These are phyloP conservation scores for Quercus gilva DNA, from an alignment of 306 rosid species.

Conservation along the genomic window DNA sequence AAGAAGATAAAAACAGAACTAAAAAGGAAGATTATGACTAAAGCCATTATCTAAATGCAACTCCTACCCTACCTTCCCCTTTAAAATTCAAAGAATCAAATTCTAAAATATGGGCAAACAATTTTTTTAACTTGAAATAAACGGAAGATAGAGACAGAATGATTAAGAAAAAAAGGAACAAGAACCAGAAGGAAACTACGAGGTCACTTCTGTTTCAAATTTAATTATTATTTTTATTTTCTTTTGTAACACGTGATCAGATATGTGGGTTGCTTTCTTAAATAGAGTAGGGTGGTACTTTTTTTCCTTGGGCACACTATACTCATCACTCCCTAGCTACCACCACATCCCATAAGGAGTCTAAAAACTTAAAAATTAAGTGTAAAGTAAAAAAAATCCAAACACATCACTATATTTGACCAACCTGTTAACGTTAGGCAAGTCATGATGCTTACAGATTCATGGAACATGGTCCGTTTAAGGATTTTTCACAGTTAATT, in stretches of 20 bases:
- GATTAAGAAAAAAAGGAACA: not conserved
- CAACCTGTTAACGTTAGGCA: conserved; percentile 35
- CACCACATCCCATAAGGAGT: not conserved
- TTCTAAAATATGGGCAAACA: not conserved
- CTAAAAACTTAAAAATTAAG: conserved; percentile 2
- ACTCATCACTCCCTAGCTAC: not conserved
- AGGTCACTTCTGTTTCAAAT: conserved; percentile 18
- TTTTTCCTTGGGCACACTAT: not conserved
- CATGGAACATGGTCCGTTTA: conserved; percentile 51
- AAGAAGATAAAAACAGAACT: not conserved
- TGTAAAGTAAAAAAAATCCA: conserved; percentile 6
- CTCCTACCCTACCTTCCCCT: not conserved
- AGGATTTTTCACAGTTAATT: conserved; percentile 11
- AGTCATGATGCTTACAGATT: conserved; percentile 53
- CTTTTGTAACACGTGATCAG: not conserved
- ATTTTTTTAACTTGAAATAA: not conserved
- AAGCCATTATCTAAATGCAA: not conserved
- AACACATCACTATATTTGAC: conserved; percentile 30
- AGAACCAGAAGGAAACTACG: not conserved
- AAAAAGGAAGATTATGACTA: not conserved
- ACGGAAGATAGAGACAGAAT: not conserved
- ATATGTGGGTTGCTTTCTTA: not conserved
- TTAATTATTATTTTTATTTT: not conserved
- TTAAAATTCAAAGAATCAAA: not conserved
- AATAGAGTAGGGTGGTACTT: not conserved